Base-by-base conservation (phyloP, 192 early-diverging fungal species). In the Pilobolus umbonatus region DNA sequence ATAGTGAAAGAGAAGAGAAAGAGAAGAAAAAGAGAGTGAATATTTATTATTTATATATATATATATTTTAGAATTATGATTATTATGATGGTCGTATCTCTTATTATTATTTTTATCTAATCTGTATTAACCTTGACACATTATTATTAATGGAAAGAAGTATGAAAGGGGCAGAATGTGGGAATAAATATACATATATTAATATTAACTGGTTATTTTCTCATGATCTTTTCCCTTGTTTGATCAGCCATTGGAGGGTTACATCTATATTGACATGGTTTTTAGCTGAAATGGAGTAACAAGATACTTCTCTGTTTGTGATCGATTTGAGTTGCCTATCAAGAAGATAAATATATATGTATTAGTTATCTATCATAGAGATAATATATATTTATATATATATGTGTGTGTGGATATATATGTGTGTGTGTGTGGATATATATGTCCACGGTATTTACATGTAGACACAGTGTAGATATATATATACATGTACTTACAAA, bases 201-300 rank as follows among this genome's bases (percentile, higher is more conserved):
- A 24, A 31, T 40, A 47, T n/a, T 10, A 39, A 38, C 3, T 36
- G 19, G 24, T 25, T 30, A 2, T 22, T 24, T 36, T 36, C 11
- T 22, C 25, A 72, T 65, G 76, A 73, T 28, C 77, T 67, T 60
- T 77, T 82, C 25, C 80, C 80, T 49, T 82, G 79, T 77, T 95
- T 92, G 69, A 93, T 96, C 62, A 98, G 72, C 96, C 96, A 98
- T 61, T 96, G 86, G 24, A 99, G 78, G n/a, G 92, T 97, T 15
- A 95, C 81, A 72, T 99, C 96, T 60, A 99, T 99, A 69, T 98
- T 98, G 69, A 91, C 85, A 58, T 91, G 81, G 62, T 96, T 97
- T 75, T 98, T 98, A 25, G 95, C 94, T n/a, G 95, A 98, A 61
- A 98, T 94, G 3, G 93, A 96, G 73, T 99, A 99, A 75, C 94